These are phyloP conservation scores for Monoraphidium neglectum DNA, from an alignment of 139 green algal species.

Conservation along the genomic window DNA sequence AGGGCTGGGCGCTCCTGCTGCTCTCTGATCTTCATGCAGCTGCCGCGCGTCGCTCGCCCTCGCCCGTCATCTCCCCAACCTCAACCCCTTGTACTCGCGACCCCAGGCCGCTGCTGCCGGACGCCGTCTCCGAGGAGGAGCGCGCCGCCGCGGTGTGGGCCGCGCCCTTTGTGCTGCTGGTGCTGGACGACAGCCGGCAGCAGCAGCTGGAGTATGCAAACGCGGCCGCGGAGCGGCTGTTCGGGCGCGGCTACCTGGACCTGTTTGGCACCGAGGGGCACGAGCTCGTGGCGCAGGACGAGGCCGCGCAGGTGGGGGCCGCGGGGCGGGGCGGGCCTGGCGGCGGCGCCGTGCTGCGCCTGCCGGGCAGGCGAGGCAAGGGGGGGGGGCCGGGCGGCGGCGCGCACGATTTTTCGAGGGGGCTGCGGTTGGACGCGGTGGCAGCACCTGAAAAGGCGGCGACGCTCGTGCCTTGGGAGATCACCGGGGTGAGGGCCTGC, in stretches of 20 bases:
- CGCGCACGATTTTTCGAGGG: background rate
- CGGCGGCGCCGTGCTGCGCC: background rate
- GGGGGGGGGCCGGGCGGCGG: too few species aligned
- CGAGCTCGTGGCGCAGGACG: slow-evolving; percentile 1
- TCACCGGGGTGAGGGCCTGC: background rate
- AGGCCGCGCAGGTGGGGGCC: slow-evolving; percentile 15
- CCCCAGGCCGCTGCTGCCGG: background rate
- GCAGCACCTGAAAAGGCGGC: background rate
- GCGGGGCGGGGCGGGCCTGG: background rate
- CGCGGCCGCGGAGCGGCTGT: background rate
- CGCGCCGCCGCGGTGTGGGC: slow-evolving; percentile 38
- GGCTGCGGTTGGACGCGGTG: background rate
- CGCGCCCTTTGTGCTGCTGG: slow-evolving; percentile 47
- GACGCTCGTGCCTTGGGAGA: background rate
- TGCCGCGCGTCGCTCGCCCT: too few species aligned
- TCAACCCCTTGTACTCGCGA: background rate
- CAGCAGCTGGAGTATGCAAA: slow-evolving; percentile 52
- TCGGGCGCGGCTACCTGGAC: slow-evolving; percentile 20
- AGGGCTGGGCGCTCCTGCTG: too few species aligned
- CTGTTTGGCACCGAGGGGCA: slow-evolving; percentile 16
- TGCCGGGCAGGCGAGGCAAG: too few species aligned
- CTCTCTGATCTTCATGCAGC: too few species aligned
- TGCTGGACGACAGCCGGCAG: slow-evolving; percentile 43
- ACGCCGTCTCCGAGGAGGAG: slow-evolving; percentile 34
- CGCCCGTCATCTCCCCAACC: too few species aligned